Evolutionary conservation across 129 eudicot genomes (phyloP).

Genomic region (Pittosporum tobira): DNA sequence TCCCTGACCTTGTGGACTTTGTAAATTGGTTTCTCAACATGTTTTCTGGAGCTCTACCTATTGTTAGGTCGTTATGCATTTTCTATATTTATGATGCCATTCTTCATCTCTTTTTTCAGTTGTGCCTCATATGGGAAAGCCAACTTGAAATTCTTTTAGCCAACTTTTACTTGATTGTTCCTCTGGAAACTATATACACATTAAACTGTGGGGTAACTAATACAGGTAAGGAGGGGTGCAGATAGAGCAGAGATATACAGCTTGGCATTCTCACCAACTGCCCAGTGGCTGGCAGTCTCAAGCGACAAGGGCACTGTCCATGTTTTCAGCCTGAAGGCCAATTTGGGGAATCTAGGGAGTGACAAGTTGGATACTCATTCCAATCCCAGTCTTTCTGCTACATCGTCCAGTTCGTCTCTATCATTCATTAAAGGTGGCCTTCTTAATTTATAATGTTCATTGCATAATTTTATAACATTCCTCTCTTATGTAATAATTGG

Average conservation of each 20-base stretch:
- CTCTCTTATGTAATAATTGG: too few species aligned
- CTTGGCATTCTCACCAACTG: slow-evolving; percentile 72
- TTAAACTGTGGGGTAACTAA: slow-evolving; percentile 8
- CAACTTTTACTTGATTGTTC: too few species aligned
- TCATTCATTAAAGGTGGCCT: slow-evolving; percentile 86
- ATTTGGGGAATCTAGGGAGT: slow-evolving; percentile 28
- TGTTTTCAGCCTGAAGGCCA: slow-evolving; percentile 69
- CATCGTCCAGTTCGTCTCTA: slow-evolving; percentile 56
- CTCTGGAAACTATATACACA: background rate
- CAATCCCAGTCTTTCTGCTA: slow-evolving; percentile 28
- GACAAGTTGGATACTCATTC: slow-evolving; percentile 29
- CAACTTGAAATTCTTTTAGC: too few species aligned
- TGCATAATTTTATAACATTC: too few species aligned
- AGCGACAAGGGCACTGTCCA: slow-evolving; percentile 98
- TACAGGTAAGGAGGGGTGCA: slow-evolving; percentile 92
- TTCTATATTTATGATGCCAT: too few species aligned
- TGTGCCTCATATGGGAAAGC: too few species aligned
- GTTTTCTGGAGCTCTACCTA: too few species aligned
- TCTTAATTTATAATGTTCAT: too few species aligned
- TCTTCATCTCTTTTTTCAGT: too few species aligned
- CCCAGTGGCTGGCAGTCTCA: slow-evolving; percentile 87
- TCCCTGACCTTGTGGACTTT: too few species aligned
- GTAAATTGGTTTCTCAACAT: too few species aligned
- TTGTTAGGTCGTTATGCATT: too few species aligned
- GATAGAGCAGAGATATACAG: slow-evolving; percentile 93